These are phyloP conservation scores for Teratosphaeria destructans DNA, from an alignment of 2,329 filamentous ascomycete genomes.

Conservation along the genomic window DNA sequence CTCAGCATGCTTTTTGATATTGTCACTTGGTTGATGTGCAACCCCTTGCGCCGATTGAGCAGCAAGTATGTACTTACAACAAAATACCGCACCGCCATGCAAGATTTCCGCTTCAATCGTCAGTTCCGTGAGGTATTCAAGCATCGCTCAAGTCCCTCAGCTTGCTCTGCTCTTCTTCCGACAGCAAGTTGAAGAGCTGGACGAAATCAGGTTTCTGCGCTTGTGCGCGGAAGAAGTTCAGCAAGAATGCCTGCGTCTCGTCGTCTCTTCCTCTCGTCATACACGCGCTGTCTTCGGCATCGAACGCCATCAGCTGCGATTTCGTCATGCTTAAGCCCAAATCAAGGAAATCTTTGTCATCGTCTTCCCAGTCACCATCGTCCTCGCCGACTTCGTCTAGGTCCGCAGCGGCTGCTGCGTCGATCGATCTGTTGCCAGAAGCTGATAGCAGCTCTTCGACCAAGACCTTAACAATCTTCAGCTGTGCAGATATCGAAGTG, in stretches of 20 bases:
- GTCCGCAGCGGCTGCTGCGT: constrained; percentile 49
- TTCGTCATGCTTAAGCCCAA: constrained; percentile 48
- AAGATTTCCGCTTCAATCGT: not conserved
- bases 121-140: not conserved
- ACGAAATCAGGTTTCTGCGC: constrained; percentile 45
- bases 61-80: not conserved
- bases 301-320: constrained; percentile 71
- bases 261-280: constrained; percentile 64
- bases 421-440: constrained; percentile 46
- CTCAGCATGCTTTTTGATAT: not conserved
- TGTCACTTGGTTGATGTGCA: not conserved
- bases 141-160: constrained; percentile 28
- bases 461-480: constrained; percentile 94
- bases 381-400: constrained; percentile 57
- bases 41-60: not conserved
- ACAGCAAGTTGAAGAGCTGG: constrained; percentile 45
- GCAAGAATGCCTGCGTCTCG: constrained; percentile 76
- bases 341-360: constrained; percentile 61
- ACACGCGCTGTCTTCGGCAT: constrained; percentile 41
- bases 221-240: constrained; percentile 63
- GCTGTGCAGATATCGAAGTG: constrained; percentile 72
- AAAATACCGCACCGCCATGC: not conserved
- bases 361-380: constrained; percentile 83
- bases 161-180: constrained; percentile 44
- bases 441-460: constrained; percentile 84